These are phyloP conservation scores for Cryptococcus amylolentus DNA, from an alignment of 1,284 basidiomycete genomes.

Conservation along the genomic window DNA sequence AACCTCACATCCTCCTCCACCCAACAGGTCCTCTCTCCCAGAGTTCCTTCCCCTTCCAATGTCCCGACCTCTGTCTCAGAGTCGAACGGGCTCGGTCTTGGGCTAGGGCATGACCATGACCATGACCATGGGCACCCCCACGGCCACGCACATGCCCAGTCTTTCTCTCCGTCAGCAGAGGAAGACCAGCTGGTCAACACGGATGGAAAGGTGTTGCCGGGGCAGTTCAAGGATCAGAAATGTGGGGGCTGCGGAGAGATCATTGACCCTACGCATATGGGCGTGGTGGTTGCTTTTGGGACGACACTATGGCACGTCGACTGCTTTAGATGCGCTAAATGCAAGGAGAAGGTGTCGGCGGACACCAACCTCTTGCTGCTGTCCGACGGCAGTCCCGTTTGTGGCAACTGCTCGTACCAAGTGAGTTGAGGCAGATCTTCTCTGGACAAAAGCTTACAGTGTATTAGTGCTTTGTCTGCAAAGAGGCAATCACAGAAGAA, in stretches of 20 bases:
- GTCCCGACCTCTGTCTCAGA: neutral
- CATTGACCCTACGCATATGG: conserved; percentile 77
- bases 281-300: conserved; percentile 85
- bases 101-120: neutral
- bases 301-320: conserved; percentile 50
- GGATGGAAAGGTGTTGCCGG: conserved; percentile 19
- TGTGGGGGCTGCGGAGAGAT: conserved; percentile 82
- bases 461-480: conserved; percentile 77
- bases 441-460: conserved; percentile 16
- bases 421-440: conserved; percentile 32
- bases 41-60: conserved; percentile 3
- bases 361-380: conserved; percentile 94
- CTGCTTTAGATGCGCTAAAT: conserved; percentile 54
- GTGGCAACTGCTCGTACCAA: conserved; percentile 91
- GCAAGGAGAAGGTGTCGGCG: conserved; percentile 58
- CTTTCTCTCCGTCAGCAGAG: neutral
- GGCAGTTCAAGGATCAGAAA: conserved; percentile 32
- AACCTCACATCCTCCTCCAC: conserved; percentile 7
- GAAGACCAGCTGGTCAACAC: neutral
- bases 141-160: neutral
- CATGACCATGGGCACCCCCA: neutral
- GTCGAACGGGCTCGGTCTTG: neutral
- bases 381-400: conserved; percentile 94
- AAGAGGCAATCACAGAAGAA: conserved; percentile 86
- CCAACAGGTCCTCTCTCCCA: conserved; percentile 6